These are phyloP conservation scores for Chrysopogon serrulatus DNA, from an alignment of 176 grass and related monocot species.

Conservation along the genomic window DNA sequence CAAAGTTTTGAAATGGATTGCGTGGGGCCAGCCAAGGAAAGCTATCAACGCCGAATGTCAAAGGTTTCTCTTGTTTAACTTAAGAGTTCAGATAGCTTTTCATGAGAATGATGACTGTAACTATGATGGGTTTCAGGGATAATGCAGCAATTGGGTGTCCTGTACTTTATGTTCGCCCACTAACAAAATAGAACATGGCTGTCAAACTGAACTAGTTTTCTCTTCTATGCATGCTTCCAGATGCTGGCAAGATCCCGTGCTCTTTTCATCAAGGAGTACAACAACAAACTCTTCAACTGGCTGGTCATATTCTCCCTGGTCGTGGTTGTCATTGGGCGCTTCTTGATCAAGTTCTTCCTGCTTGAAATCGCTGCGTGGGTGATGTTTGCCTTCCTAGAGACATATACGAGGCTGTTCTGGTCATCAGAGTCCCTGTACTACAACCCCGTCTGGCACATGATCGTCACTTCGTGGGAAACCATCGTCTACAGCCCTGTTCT, in stretches of 20 bases:
- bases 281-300: slow-evolving; percentile 89
- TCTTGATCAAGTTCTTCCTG: slow-evolving; percentile 74
- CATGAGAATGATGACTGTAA: neutral
- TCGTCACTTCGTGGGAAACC: slow-evolving; percentile 79
- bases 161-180: neutral
- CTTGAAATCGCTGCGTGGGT: slow-evolving; percentile 79
- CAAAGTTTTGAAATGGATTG: slow-evolving; percentile 68
- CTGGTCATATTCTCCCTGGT: slow-evolving; percentile 72
- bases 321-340: slow-evolving; percentile 76
- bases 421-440: slow-evolving; percentile 80
- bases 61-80: slow-evolving; percentile 53
- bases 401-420: slow-evolving; percentile 90
- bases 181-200: neutral
- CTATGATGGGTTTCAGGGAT: neutral
- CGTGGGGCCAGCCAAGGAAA: slow-evolving; percentile 74
- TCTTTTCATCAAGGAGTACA: slow-evolving; percentile 91
- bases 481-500: slow-evolving; percentile 86
- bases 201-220: slow-evolving; percentile 10
- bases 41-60: slow-evolving; percentile 51
- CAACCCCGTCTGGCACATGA: slow-evolving; percentile 77
- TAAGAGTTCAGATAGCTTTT: neutral
- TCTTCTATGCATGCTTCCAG: slow-evolving; percentile 31
- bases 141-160: neutral
- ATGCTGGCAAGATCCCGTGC: slow-evolving; percentile 64
- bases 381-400: slow-evolving; percentile 88